Evolutionary conservation across 805 yeast genomes (phyloP).

Genomic region (Wilhelminamyces savonicus): DNA sequence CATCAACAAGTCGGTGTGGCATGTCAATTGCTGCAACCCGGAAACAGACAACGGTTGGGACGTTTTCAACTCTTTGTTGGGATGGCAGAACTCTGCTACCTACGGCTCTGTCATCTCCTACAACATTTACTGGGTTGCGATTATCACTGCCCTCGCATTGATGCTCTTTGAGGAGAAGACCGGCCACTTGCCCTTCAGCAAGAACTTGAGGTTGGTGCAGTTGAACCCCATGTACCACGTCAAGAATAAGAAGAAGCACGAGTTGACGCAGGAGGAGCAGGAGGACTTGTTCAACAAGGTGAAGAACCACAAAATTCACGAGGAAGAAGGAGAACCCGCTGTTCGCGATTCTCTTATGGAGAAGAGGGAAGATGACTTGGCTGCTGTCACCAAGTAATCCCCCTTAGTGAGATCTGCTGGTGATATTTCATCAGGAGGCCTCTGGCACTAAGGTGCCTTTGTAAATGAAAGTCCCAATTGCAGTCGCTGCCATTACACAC

Average conservation of each 20-base stretch:
- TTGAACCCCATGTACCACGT: conserved; percentile 74
- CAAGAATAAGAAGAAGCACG: conserved; percentile 60
- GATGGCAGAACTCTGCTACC: conserved; percentile 97
- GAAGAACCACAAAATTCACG: conserved; percentile 8
- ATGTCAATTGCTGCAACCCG: conserved; percentile 96
- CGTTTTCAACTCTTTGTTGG: conserved; percentile 86
- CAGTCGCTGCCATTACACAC: too few species aligned
- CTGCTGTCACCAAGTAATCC: too few species aligned
- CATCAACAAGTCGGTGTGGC: conserved; percentile 78
- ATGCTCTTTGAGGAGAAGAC: conserved; percentile 79
- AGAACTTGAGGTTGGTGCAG: conserved; percentile 33
- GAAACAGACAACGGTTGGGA: conserved; percentile 93
- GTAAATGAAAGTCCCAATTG: too few species aligned
- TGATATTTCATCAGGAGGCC: too few species aligned
- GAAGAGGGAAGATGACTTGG: too few species aligned
- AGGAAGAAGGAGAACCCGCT: too few species aligned
- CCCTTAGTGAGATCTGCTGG: too few species aligned
- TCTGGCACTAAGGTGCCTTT: too few species aligned
- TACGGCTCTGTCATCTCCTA: conserved; percentile 86
- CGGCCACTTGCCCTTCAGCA: conserved; percentile 73
- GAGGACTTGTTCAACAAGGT: conserved; percentile 42
- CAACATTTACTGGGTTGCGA: conserved; percentile 78
- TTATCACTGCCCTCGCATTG: conserved; percentile 48
- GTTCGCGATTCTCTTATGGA: too few species aligned
- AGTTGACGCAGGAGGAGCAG: conserved; percentile 47